Evolutionary conservation across 257 asterid species (phyloP), one percentile per base, ranked within the genome.

Genomic region (Solanum virginianum): DNA sequence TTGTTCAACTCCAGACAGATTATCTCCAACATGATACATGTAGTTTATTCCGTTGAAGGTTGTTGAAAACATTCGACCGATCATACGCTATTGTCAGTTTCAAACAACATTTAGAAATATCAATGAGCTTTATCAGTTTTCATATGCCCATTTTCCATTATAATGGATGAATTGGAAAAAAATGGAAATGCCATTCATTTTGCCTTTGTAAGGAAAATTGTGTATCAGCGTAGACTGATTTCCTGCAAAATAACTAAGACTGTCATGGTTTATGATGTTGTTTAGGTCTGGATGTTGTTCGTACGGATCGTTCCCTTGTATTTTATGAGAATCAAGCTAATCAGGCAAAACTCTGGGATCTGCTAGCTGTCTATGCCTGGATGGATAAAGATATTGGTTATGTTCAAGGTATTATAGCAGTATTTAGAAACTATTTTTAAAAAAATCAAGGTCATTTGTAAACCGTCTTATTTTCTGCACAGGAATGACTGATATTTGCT

Each of bases 401-500:
- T 86, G 99, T 96, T 90, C 99, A 96, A 94, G 99, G 99, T 96
- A 90, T 85, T 75, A 55, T 86, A 75, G 85, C 74, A 55, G 62
- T 69, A 59, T 86, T 24, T 70, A 22, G 70, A 84, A 83, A 66
- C 11, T 55, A 69, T 11, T 63, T 43, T 66, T 80, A 85, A 43
- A 74, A 83, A 51, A 51, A 77, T 16, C 83, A 66, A 81, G 88
- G 70, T 86, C 11, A 3, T 53, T 29, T 32, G 15, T 79, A 82
- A 47, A 70, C 86, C 86, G 29, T 49, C 47, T 54, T 75, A 84
- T 77, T 85, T 80, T 81, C 84, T 81, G 87, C 80, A 83, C 91
- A 96, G 99, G 99, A 88, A 96, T 96, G 99, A 96, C 90, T 87
- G 99, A 96, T 86, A 94, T 96, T 83, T 96, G 99, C 94, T 96